A percentile compares a stretch with the other conserved stretches of the same genome.
Evolutionary conservation across 345 rosid species (phyloP).

Genomic region (Heritiera littoralis): DNA sequence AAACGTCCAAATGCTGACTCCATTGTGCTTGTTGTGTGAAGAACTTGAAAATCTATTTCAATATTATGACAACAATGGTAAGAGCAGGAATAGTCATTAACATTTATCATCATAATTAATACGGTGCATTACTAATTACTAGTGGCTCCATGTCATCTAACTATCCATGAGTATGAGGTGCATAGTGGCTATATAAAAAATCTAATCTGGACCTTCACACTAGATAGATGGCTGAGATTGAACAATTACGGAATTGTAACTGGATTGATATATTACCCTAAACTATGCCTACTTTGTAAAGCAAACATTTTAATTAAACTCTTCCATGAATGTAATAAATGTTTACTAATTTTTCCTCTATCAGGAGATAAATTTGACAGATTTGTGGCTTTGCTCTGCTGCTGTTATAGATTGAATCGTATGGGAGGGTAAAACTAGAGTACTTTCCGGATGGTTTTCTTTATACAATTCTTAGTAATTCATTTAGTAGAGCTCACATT

Average conservation of each 20-base stretch:
- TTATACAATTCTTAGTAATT: background rate
- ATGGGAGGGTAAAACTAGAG: background rate
- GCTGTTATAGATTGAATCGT: background rate
- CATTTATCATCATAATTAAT: background rate
- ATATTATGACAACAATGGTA: background rate
- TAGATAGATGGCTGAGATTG: background rate
- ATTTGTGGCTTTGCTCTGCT: background rate
- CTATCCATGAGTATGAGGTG: background rate
- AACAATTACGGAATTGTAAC: background rate
- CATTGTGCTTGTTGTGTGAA: background rate
- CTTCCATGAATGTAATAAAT: background rate
- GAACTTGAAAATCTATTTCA: background rate
- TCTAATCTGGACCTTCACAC: background rate
- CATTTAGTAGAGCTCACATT: background rate
- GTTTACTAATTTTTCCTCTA: background rate
- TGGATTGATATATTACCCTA: background rate
- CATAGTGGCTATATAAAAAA: background rate
- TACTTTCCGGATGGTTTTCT: background rate
- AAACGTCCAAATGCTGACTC: background rate
- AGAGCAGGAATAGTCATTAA: background rate
- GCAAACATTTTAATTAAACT: background rate
- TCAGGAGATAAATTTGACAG: background rate
- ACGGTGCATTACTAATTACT: background rate
- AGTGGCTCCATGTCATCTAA: constrained; percentile 3
- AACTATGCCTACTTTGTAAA: background rate